These are phyloP conservation scores for Diaporthe ilicicola DNA, from an alignment of 2,329 filamentous ascomycete species.

Conservation along the genomic window DNA sequence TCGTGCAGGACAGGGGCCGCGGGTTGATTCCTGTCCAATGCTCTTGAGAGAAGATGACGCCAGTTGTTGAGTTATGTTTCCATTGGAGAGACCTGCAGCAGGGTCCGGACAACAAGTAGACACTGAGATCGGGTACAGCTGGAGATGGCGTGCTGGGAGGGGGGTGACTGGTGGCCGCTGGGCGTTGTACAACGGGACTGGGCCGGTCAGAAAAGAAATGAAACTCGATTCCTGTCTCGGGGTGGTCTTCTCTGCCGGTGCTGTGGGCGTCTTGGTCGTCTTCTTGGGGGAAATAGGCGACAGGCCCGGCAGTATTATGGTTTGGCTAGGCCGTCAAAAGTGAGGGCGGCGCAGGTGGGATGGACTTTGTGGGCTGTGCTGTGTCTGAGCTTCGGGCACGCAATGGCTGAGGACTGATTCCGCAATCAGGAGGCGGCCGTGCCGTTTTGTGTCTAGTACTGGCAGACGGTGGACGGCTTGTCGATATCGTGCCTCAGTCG, in stretches of 20 bases:
- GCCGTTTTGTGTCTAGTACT: neutral
- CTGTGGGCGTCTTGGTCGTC: neutral
- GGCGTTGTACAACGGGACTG: neutral
- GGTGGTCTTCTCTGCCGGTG: neutral
- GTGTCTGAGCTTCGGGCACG: conserved; percentile 28
- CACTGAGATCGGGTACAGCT: conserved; percentile 31
- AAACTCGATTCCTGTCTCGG: conserved; percentile 16
- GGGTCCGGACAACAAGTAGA: conserved; percentile 6
- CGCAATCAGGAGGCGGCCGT: conserved; percentile 29
- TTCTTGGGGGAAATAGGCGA: neutral
- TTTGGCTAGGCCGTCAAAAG: conserved; percentile 10
- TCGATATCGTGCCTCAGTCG: neutral
- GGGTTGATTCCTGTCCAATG: conserved; percentile 24
- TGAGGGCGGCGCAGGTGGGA: neutral
- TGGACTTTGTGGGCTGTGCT: neutral
- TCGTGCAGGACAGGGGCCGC: conserved; percentile 21
- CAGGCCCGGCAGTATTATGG: neutral
- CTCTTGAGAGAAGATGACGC: conserved; percentile 26
- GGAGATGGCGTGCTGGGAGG: conserved; percentile 29
- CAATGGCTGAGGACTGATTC: conserved; percentile 30
- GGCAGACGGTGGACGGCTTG: neutral
- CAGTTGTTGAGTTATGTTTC: conserved; percentile 26
- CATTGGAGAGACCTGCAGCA: conserved; percentile 28
- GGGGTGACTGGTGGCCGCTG: neutral
- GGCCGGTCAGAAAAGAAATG: neutral